phyloP scores from a whole-genome alignment of 257 asterid genomes.

The Nicotiana undulata region DNA sequence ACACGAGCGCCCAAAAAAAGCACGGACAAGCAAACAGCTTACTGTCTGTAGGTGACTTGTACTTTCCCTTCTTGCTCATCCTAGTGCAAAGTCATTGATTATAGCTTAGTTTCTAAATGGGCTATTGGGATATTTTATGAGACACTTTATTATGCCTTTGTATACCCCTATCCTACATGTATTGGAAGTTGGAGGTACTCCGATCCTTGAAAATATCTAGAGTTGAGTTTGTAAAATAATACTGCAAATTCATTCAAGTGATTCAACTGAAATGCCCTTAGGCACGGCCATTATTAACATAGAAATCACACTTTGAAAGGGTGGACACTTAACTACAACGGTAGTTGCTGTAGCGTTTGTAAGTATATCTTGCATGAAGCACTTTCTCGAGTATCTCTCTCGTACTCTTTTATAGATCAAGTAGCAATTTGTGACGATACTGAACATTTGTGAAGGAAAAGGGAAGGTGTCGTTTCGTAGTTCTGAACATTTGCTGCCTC shows the following conservation, averaged over 20 bases:
- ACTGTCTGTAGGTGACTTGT: not conserved
- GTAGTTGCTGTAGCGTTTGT: not conserved
- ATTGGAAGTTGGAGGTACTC: not conserved
- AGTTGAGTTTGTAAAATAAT: not conserved
- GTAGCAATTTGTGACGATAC: not conserved
- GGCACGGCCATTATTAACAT: not conserved
- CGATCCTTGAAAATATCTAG: not conserved
- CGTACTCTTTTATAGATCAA: not conserved
- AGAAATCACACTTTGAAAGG: not conserved
- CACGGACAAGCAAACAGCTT: not conserved
- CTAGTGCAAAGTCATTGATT: not conserved
- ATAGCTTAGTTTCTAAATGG: not conserved
- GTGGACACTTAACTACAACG: not conserved
- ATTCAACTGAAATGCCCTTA: not conserved
- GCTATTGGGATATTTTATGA: not conserved
- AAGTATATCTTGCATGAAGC: not conserved
- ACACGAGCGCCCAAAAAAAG: not conserved
- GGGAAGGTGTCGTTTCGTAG: not conserved
- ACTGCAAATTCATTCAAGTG: not conserved
- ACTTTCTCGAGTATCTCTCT: not conserved
- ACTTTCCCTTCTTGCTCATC: not conserved
- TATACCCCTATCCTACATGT: not conserved
- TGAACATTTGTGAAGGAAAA: not conserved
- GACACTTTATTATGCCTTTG: not conserved
- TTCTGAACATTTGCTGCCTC: slow-evolving; percentile 4